Evolutionary conservation across 208 protist species (phyloP), one percentile per base, ranked within the genome.

Genomic region (Acanthamoeba sp.): DNA sequence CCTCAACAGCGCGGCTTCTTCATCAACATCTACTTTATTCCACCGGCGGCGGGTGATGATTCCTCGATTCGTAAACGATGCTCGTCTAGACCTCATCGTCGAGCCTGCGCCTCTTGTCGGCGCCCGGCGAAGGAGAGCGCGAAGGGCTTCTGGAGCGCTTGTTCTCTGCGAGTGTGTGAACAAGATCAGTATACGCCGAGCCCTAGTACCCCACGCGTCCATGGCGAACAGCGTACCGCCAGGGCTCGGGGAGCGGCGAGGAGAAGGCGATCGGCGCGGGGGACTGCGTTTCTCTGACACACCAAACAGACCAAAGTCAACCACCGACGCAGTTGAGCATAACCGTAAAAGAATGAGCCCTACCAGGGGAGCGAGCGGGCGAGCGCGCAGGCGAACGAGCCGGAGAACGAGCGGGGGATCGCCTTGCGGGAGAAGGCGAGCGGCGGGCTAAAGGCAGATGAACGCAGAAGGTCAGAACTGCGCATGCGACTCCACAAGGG

Each of bases 91-190:
- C 48, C 45, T 91, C 85, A 36, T 93, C 69, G 48, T 84, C 69
- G 69, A 93, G 71, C 40, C 40, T 52, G n/a, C 69, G 62, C 38
- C 66, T 93, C 66, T 93, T 93, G 69, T 93, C 90, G 29, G 64
- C 66, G 52, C 62, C 90, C 2, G 90, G 90, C 22, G 48, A 69
- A 18, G 90, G 90, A 9, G 64, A 42, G 59, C 90, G 90, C 22
- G 90, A 93, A 84, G 66, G 90, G 40, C 90, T 93, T 18, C 90
- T 76, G 18, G 90, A 93, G 9, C 90, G 40, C 90, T 93, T 93
- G 69, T 42, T 27, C 40, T 62, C 90, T 91, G 5, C 12, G 45
- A 40, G 32, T 22, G n/a, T 18, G 80, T 32, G 7, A 52, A 57
- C 42, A 64, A 42, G 32, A 40, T 27, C 18, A 64, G 38, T 1